Evolutionary conservation across 75 land plant genomes (phyloP).

Genomic region (Adiantum capillusveneris): DNA sequence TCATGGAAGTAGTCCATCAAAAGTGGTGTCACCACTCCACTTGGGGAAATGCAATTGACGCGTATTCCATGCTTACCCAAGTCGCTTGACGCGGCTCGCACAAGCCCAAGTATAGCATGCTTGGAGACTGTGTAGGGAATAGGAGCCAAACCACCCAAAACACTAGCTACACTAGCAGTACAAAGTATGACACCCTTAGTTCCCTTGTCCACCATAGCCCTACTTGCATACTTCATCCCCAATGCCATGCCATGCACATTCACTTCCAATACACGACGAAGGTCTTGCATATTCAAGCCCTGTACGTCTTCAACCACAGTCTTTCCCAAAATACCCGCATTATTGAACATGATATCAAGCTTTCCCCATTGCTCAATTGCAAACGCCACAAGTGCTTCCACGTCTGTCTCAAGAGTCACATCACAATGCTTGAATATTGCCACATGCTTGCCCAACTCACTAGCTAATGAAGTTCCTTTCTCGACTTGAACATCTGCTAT

Average conservation of each 20-base stretch:
- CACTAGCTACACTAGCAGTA: too few species aligned
- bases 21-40: too few species aligned
- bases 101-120: too few species aligned
- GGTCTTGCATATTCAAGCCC: conserved; percentile 24
- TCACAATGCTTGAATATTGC: conserved; percentile 27
- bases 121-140: too few species aligned
- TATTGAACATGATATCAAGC: conserved; percentile 24
- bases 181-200: conserved; percentile 9
- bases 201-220: conserved; percentile 34
- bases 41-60: too few species aligned
- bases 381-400: conserved; percentile 18
- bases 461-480: conserved; percentile 11
- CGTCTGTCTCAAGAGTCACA: conserved; percentile 28
- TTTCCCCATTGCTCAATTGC: conserved; percentile 14
- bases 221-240: conserved; percentile 52
- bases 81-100: too few species aligned
- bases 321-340: conserved; percentile 10
- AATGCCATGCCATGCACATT: conserved; percentile 51
- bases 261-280: conserved; percentile 38
- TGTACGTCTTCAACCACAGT: neutral
- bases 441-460: conserved; percentile 10
- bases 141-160: too few species aligned
- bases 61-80: too few species aligned
- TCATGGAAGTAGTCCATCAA: too few species aligned
- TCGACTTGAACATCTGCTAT: conserved; percentile 32